Evolutionary conservation across 1,284 basidiomycete genomes (phyloP), one percentile per base, ranked within the genome.

Genomic region (Salmacisia buchloeana): DNA sequence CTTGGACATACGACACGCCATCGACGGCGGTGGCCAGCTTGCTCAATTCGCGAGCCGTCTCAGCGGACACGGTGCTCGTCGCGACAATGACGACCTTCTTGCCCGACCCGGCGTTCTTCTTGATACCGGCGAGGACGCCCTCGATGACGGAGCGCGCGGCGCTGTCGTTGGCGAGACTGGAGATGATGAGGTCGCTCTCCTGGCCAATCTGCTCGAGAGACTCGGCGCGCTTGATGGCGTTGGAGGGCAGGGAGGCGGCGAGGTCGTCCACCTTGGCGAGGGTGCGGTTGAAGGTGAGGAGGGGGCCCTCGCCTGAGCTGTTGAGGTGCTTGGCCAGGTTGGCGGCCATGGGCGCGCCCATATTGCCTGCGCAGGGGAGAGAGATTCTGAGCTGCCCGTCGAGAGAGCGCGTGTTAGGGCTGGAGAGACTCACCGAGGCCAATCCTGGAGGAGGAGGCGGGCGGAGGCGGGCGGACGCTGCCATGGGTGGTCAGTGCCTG

Each of bases 111-210:
- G 18, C 76, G 12, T 73, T 63, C 74, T 63, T 74, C 69, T 73
- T 78, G 33, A 69, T 69, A 9, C 66, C 84, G 41, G 84, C 81
- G n/a, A 85, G 83, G 59, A 92, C 85, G 60, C 85, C 78, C 49
- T 83, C 81, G 76, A 89, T 92, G 7, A 90, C 83, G n/a, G 79
- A 80, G 77, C 85, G 85, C 9, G 91, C 89, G 9, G 86, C 89
- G 7, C 84, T 85, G 72, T 96, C 92, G 69, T 85, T 85, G 15
- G 85, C 84, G 31, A 94, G 84, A 66, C 85, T 88, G 45, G 89
- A 89, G 76, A 94, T 82, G 74, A 94, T 85, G 69, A 94, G 81
- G 80, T 94, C 90, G 76, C 89, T 89, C 72, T 87, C 83, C 13
- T 69, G 75, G 0, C 83, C 89, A 62, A 91, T 71, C 64, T 89